Base-by-base conservation (phyloP, 352 stramenopile genomes). In the Globisporangium lucens region DNA sequence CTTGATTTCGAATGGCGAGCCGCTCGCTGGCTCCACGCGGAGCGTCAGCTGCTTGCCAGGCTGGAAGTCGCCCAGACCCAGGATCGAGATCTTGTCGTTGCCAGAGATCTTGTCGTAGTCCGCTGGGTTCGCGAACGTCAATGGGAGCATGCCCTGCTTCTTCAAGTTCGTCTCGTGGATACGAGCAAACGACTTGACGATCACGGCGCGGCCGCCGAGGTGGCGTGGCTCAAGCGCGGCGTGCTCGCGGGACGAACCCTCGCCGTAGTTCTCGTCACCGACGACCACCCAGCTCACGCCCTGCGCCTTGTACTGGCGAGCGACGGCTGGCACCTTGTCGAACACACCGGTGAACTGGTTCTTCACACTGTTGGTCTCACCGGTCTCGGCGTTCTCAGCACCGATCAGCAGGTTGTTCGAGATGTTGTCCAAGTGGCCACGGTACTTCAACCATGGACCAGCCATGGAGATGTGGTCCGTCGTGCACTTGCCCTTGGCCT, bases 81-180 rank as follows among this genome's bases (percentile, higher is more conserved):
- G 41, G 66, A 98, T 98, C 70, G 87, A 87, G 61, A 98, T 80
- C 84, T 94, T 96, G 86, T 97, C 90, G 68, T 92, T 94, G 62
- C 91, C 93, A 46, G 80, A 89, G 75, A 98, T 97, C 76, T 90
- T 89, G 78, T 97, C 90, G 74, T 98, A 98, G 84, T 98, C 93
- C 17, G 82, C 76, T 56, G 90, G 89, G 86, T 97, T 91, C 29
- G 85, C 90, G 74, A 98, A 98, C 63, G 88, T 97, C 63, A 98
- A 80, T 47, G 91, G 89, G 15, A 98, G 86, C 90, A 98, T 97
- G 72, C 93, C 93, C 79, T 98, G 93, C 89, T 98, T 98, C 89
- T 98, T 98, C 74, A 98, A 76, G 83, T 98, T 98, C 36, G 93
- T 98, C 82, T 98, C 93, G 84, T 98, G 93, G 73, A 98, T 98